Evolutionary conservation across 768 basidiomycete species (phyloP).

Genomic region (Panellus pusillus): DNA sequence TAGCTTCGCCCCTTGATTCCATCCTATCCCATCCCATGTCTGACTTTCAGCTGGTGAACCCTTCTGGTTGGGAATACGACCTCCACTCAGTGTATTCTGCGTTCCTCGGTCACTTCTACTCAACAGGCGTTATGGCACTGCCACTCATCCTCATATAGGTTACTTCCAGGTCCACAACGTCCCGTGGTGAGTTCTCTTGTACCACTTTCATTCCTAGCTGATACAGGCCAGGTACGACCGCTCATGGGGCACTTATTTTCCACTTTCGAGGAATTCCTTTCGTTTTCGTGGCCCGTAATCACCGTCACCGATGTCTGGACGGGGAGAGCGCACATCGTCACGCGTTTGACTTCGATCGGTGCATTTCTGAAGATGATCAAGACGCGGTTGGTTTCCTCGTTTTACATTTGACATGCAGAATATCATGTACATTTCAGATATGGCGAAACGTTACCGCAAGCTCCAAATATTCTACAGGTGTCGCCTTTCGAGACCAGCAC

Average conservation of each 20-base stretch:
- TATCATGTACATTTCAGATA: slow-evolving; percentile 44
- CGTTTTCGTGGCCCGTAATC: slow-evolving; percentile 83
- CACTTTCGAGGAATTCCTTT: slow-evolving; percentile 75
- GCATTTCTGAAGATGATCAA: slow-evolving; percentile 87
- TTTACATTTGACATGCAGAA: not conserved
- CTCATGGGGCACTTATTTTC: slow-evolving; percentile 77
- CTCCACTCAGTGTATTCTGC: slow-evolving; percentile 54
- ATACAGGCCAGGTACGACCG: slow-evolving; percentile 63
- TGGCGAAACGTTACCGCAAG: slow-evolving; percentile 71
- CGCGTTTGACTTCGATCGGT: slow-evolving; percentile 66
- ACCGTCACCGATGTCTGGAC: slow-evolving; percentile 73
- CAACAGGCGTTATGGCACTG: slow-evolving; percentile 41
- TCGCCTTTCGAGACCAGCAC: slow-evolving; percentile 66
- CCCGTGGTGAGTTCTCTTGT: slow-evolving; percentile 49
- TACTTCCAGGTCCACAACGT: slow-evolving; percentile 72
- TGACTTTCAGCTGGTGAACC: slow-evolving; percentile 73
- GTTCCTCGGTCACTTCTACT: slow-evolving; percentile 39
- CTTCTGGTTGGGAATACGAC: slow-evolving; percentile 78
- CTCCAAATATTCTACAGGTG: slow-evolving; percentile 71
- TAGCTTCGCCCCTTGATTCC: not conserved
- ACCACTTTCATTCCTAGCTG: not conserved
- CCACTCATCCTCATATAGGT: slow-evolving; percentile 47
- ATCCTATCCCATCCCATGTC: slow-evolving; percentile 39
- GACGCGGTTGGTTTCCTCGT: slow-evolving; percentile 50
- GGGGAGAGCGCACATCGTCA: slow-evolving; percentile 76